Percentiles rank a stretch among this genome's conserved stretches.
phyloP scores from a whole-genome alignment of 2,329 filamentous ascomycete genomes.

The Coniochaeta sp. region DNA sequence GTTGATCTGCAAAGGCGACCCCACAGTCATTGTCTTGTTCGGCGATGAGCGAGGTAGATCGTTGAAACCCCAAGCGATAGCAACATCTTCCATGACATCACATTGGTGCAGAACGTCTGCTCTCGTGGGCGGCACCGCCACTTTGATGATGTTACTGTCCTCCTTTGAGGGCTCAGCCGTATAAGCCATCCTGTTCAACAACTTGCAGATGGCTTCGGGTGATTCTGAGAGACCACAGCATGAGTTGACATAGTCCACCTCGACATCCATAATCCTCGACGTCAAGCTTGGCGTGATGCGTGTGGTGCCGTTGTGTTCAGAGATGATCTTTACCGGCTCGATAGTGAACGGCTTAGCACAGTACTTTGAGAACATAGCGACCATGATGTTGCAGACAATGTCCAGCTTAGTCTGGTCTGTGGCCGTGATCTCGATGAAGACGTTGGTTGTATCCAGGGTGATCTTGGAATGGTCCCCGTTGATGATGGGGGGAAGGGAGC shows the following conservation, averaged over 20 bases:
- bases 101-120: constrained; percentile 94
- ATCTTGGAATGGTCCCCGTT: constrained; percentile 98
- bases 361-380: constrained; percentile 95
- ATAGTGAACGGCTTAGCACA: constrained; percentile 83
- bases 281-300: constrained; percentile 74
- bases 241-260: constrained; percentile 88
- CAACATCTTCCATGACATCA: constrained; percentile 98
- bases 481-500: constrained; percentile 95
- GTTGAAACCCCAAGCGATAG: constrained; percentile 97
- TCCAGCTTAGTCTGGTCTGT: constrained; percentile 95
- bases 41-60: constrained; percentile 82
- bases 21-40: constrained; percentile 78
- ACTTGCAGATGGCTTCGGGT: constrained; percentile 65
- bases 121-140: constrained; percentile 79
- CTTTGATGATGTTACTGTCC: constrained; percentile 65
- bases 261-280: constrained; percentile 70
- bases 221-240: constrained; percentile 78
- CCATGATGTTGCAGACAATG: constrained; percentile 90
- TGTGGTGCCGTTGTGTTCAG: constrained; percentile 80
- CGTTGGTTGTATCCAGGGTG: constrained; percentile 78
- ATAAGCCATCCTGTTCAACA: constrained; percentile 86
- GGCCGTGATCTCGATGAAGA: constrained; percentile 96
- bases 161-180: constrained; percentile 66
- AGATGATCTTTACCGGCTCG: constrained; percentile 88
- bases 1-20: constrained; percentile 82